Base-by-base conservation (phyloP, 192 early-diverging fungal species). In the Rhizophagus prolifer region DNA sequence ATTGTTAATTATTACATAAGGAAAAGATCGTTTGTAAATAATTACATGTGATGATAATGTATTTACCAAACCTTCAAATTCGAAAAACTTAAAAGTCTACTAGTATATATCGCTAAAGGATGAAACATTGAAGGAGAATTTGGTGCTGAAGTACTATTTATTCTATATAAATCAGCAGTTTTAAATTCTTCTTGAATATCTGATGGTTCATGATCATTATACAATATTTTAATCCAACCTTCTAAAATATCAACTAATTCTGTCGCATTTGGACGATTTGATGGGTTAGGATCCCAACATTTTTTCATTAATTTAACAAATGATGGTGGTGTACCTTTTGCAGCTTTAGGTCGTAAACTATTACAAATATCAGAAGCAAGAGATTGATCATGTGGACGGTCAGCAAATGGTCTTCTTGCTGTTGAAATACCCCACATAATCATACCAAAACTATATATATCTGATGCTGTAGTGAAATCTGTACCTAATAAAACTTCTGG, bases 271-370 rank as follows among this genome's bases (percentile, higher is more conserved):
- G 70, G 70, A 14, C 70, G 25, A 25, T 16, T 58, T 21, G 44
- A 23, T n/a, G 70, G 70, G n/a, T 71, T 71, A 6, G 38, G 23
- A 71, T 71, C 50, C 46, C 38, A 54, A 71, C 70, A 71, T 54
- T 46, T 46, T 58, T 71, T 36, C 70, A 71, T 71, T 14, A 71
- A 58, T 71, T 23, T 31, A 9, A 47, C 46, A 28, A 25, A 71
- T 14, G 44, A 71, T 28, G 70, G 50, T 9, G 70, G 70, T 4
- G 46, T 71, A 6, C 70, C 31, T 67, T 67, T 38, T 44, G 12
- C 34, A 41, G 65, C 23, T 58, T 71, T 54, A 8, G 70, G 70
- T 9, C 70, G 44, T 30, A 71, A 31, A 58, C 19, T 58, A 54
- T 67, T 67, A 31, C 70, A 71, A 30, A 71, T 71, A 10, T 71